These are phyloP conservation scores for Camelina neglecta DNA, from an alignment of 345 rosid species.

Conservation along the genomic window DNA sequence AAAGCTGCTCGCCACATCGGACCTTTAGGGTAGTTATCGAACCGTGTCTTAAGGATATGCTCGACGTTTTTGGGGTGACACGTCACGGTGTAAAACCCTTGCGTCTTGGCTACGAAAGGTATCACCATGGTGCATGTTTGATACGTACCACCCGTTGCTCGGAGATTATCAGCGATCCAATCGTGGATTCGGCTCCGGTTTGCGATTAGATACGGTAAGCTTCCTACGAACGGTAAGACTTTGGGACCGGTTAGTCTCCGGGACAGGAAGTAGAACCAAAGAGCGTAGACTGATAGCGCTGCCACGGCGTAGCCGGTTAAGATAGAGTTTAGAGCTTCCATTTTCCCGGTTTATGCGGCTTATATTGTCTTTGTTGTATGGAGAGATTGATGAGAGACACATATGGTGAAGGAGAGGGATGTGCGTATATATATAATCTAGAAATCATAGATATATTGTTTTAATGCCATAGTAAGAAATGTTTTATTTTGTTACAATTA, in stretches of 20 bases:
- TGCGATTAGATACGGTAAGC: conserved; percentile 64
- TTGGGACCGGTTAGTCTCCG: conserved; percentile 71
- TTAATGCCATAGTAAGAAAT: conserved; percentile 40
- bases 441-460: conserved; percentile 13
- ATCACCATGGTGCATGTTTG: conserved; percentile 76
- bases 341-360: conserved; percentile 31
- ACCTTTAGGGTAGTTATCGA: conserved; percentile 93
- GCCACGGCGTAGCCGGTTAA: conserved; percentile 50
- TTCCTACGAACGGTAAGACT: conserved; percentile 74
- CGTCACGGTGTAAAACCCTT: conserved; percentile 87
- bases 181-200: conserved; percentile 72
- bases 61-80: conserved; percentile 91
- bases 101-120: conserved; percentile 71
- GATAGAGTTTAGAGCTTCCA: conserved; percentile 54
- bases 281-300: conserved; percentile 53
- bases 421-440: conserved; percentile 25
- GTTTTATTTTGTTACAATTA: conserved; percentile 40
- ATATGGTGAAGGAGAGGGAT: conserved; percentile 32
- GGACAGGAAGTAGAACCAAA: conserved; percentile 78
- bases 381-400: conserved; percentile 26
- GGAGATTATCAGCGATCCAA: conserved; percentile 81
- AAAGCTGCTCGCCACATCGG: conserved; percentile 79
- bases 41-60: conserved; percentile 75
- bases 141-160: conserved; percentile 72
- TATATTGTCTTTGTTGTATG: conserved; percentile 28